These are phyloP conservation scores for Monilinia fructigena DNA, from an alignment of 2,329 filamentous ascomycete species.

Conservation along the genomic window DNA sequence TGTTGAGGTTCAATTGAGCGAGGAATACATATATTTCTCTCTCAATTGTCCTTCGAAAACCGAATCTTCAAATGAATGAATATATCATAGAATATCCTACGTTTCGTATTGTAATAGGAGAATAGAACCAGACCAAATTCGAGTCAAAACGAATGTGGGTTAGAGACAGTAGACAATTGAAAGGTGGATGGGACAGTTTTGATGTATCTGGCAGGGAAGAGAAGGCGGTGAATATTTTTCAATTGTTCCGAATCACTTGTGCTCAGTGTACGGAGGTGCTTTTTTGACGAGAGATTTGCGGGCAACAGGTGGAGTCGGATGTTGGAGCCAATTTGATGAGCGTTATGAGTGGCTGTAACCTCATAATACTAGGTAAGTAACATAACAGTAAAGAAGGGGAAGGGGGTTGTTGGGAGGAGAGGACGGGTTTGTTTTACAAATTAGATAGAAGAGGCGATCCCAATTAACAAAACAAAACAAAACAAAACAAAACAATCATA, in stretches of 20 bases:
- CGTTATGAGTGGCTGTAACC: slow-evolving; percentile 10
- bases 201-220: slow-evolving; percentile 12
- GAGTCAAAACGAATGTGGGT: slow-evolving; percentile 24
- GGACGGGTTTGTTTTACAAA: slow-evolving; percentile 12
- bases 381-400: not conserved
- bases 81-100: slow-evolving; percentile 19
- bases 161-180: slow-evolving; percentile 14
- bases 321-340: slow-evolving; percentile 2
- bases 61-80: slow-evolving; percentile 20
- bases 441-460: slow-evolving; percentile 6
- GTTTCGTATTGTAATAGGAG: slow-evolving; percentile 13
- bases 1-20: slow-evolving; percentile 23
- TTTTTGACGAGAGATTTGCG: slow-evolving; percentile 19
- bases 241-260: slow-evolving; percentile 3
- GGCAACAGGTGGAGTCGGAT: slow-evolving; percentile 8
- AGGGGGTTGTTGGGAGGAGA: not conserved
- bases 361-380: not conserved
- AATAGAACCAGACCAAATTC: slow-evolving; percentile 2
- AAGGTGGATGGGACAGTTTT: slow-evolving; percentile 20
- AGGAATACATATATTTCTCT: slow-evolving; percentile 20
- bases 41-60: slow-evolving; percentile 20
- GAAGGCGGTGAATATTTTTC: slow-evolving; percentile 17
- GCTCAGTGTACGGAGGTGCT: not conserved
- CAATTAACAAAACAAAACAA: slow-evolving; percentile 10
- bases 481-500: not conserved